Base-by-base conservation (phyloP, 768 basidiomycete species). In the Lactarius evosmus region DNA sequence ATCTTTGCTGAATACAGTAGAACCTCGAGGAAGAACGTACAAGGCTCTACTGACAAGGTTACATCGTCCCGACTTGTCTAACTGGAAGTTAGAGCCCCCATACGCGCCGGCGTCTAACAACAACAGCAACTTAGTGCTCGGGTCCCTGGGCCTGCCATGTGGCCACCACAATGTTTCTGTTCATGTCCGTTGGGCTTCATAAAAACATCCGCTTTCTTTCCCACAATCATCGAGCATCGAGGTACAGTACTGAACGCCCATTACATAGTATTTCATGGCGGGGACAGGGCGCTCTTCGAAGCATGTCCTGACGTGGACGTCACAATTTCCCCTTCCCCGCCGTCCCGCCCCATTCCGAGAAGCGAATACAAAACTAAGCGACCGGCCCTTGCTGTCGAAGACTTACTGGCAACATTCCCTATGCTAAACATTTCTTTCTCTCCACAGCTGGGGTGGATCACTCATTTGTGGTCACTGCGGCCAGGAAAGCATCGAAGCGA, bases 211-310 rank as follows among this genome's bases (percentile, higher is more conserved):
- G 4, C 2, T 52, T 41, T 30, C 52, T 25, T 60, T 40, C 41
- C 33, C 49, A 51, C 49, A 56, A 22, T 40, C 53, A 46, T 44
- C 7, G 49, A 11, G 33, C 33, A 22, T 33, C 2, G 25, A 25
- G 56, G 29, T 29, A 25, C 44, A 46, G 44, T 46, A 14, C 25
- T 22, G 6, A 25, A 46, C 22, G 9, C 22, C 17, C 27, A 27
- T 19, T 29, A 65, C 58, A 59, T 60, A 60, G 46, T n/a, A 22
- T 2, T 46, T 49, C 46, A 60, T 51, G 25, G 64, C 55, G 60
- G 64, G 25, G 64, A 65, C 50, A 61, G 50, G 60, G 19, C 64
- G 60, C 60, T 52, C 54, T 56, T 61, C 36, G 63, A 50, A 65
- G 36, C 36, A 30, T 17, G 22, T 8, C 44, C 34, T 60, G 57